Conservation (phyloP, 1,284 basidiomycete genomes). For the Microbotryum silenes-acaulis region DNA sequence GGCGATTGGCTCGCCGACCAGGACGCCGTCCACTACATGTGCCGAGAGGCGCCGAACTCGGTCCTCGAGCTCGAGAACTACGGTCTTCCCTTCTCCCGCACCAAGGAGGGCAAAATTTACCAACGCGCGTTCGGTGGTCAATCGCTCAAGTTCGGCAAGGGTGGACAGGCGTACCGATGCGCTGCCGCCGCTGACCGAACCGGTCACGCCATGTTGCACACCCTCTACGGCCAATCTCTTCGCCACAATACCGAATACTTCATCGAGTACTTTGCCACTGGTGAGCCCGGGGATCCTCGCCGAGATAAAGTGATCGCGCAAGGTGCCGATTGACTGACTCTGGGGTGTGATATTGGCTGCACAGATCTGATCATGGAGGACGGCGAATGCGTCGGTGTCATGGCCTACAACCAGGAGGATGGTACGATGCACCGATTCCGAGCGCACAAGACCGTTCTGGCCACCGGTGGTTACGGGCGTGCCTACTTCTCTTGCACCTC, state of each 20-base stretch:
- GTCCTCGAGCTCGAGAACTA: slow-evolving; percentile 83
- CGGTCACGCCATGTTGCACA: slow-evolving; percentile 96
- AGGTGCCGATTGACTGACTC: slow-evolving; percentile 8
- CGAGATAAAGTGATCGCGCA: neutral
- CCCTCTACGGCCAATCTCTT: slow-evolving; percentile 88
- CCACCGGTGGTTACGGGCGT: slow-evolving; percentile 97
- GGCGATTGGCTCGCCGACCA: slow-evolving; percentile 99
- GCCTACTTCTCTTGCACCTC: slow-evolving; percentile 99
- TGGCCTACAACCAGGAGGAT: slow-evolving; percentile 98
- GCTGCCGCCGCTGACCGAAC: slow-evolving; percentile 98
- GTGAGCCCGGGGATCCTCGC: neutral
- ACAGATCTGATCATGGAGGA: slow-evolving; percentile 93
- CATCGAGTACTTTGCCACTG: slow-evolving; percentile 93
- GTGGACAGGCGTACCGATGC: slow-evolving; percentile 98
- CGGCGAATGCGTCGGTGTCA: slow-evolving; percentile 98
- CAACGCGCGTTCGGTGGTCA: slow-evolving; percentile 99
- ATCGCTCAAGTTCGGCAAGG: slow-evolving; percentile 93
- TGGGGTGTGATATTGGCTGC: neutral
- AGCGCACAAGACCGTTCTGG: slow-evolving; percentile 95
- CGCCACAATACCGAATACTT: slow-evolving; percentile 99
- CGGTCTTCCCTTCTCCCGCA: slow-evolving; percentile 97
- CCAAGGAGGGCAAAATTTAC: slow-evolving; percentile 99
- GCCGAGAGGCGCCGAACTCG: slow-evolving; percentile 28
- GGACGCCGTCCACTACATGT: slow-evolving; percentile 47
- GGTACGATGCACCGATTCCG: slow-evolving; percentile 98